Evolutionary conservation across 2,329 filamentous ascomycete genomes (phyloP).

Genomic region (Myriangium duriaei): DNA sequence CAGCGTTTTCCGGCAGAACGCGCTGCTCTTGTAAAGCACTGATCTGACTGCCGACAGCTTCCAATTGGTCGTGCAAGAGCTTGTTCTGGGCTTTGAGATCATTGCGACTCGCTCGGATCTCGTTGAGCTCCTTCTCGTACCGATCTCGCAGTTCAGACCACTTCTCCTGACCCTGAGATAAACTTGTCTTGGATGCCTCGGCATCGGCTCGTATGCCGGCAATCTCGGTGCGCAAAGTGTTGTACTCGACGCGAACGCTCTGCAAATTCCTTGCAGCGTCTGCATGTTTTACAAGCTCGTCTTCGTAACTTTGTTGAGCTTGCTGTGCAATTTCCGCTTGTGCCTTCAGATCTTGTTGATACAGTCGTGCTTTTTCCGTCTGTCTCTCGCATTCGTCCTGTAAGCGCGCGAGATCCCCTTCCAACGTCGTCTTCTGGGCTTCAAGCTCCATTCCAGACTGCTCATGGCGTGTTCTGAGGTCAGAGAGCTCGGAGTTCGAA

Average conservation of each 20-base stretch:
- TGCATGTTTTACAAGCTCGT: constrained; percentile 86
- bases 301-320: constrained; percentile 91
- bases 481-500: constrained; percentile 71
- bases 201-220: constrained; percentile 66
- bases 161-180: constrained; percentile 71
- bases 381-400: constrained; percentile 76
- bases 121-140: constrained; percentile 71
- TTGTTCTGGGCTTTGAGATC: constrained; percentile 83
- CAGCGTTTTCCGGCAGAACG: constrained; percentile 32
- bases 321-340: constrained; percentile 89
- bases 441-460: constrained; percentile 59
- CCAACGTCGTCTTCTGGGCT: constrained; percentile 68
- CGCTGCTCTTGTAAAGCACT: constrained; percentile 71
- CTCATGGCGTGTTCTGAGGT: constrained; percentile 65
- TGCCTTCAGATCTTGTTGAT: constrained; percentile 82
- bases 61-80: constrained; percentile 77
- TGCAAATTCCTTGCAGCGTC: constrained; percentile 84
- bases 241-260: constrained; percentile 64
- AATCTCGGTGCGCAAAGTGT: constrained; percentile 67
- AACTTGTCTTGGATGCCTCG: constrained; percentile 67
- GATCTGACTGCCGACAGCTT: constrained; percentile 64
- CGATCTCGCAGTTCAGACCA: constrained; percentile 74
- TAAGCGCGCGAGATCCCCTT: constrained; percentile 66
- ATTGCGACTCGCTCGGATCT: constrained; percentile 66
- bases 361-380: constrained; percentile 65